A percentile compares a stretch with the other conserved stretches of the same genome.
Evolutionary conservation across 805 yeast genomes (phyloP).

Genomic region (Candida endomychidarum): DNA sequence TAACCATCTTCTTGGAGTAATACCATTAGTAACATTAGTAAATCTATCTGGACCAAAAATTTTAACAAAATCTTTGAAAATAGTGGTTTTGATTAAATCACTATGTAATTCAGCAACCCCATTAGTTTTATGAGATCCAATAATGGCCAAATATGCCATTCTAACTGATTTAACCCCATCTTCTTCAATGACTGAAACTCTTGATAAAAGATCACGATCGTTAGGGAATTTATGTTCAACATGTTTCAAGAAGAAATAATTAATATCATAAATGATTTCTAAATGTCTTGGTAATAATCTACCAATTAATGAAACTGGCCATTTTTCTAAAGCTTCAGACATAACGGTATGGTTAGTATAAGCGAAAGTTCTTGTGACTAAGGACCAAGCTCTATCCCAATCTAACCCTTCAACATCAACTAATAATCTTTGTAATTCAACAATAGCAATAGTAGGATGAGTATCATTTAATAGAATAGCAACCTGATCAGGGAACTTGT

Average conservation of each 20-base stretch:
- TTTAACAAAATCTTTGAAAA: constrained; percentile 85
- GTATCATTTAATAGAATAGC: constrained; percentile 95
- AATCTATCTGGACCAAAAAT: constrained; percentile 81
- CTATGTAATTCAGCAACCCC: constrained; percentile 97
- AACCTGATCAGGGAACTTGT: constrained; percentile 77
- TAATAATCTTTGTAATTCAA: constrained; percentile 82
- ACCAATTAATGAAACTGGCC: constrained; percentile 85
- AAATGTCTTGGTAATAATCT: constrained; percentile 85
- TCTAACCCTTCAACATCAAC: constrained; percentile 78
- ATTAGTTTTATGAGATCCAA: constrained; percentile 90
- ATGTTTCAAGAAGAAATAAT: constrained; percentile 69
- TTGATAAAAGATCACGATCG: constrained; percentile 60
- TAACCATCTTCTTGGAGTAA: constrained; percentile 96
- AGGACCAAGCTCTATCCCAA: constrained; percentile 85
- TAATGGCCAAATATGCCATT: constrained; percentile 89
- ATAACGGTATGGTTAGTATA: constrained; percentile 95
- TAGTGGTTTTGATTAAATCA: constrained; percentile 83
- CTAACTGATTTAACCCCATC: constrained; percentile 76
- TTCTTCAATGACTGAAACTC: constrained; percentile 87
- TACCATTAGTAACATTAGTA: constrained; percentile 91
- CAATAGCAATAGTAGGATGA: constrained; percentile 89
- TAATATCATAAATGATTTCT: constrained; percentile 86
- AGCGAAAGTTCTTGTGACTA: constrained; percentile 78
- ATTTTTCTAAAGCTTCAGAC: constrained; percentile 92
- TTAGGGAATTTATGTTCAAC: constrained; percentile 78